Conservation (phyloP, 345 rosid genomes). For the Eutrema heterophyllum region DNA sequence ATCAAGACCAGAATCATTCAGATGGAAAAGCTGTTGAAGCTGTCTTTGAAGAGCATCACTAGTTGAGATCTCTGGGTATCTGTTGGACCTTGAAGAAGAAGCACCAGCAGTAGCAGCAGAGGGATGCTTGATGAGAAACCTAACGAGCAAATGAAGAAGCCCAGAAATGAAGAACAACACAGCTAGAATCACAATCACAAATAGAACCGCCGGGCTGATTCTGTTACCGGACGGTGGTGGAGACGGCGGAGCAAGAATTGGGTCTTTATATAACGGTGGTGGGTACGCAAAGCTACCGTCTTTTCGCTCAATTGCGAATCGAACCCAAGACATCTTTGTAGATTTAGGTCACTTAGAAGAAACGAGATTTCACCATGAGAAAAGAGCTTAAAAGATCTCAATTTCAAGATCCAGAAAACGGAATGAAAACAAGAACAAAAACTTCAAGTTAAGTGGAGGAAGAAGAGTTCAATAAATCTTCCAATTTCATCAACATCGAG, state of each 20-base stretch:
- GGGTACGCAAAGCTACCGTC: constrained; percentile 51
- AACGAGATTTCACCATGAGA: not conserved
- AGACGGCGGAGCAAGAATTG: constrained; percentile 36
- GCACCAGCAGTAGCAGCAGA: constrained; percentile 45
- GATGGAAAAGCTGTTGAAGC: constrained; percentile 83
- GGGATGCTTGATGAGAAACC: constrained; percentile 73
- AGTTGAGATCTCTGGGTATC: constrained; percentile 62
- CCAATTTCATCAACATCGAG: constrained; percentile 20
- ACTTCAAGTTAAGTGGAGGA: constrained; percentile 22
- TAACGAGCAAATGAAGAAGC: constrained; percentile 75
- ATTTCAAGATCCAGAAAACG: constrained; percentile 15
- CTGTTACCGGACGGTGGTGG: constrained; percentile 45
- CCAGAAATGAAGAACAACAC: constrained; percentile 81
- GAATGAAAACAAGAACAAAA: not conserved
- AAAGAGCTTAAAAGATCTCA: not conserved
- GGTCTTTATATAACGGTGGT: constrained; percentile 47
- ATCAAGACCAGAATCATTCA: constrained; percentile 86
- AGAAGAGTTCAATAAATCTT: not conserved
- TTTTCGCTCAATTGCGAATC: constrained; percentile 44
- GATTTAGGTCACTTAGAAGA: not conserved
- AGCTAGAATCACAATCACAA: constrained; percentile 69
- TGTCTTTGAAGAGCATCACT: constrained; percentile 84
- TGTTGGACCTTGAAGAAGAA: constrained; percentile 52
- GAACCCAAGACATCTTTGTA: constrained; percentile 51
- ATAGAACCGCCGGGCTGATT: constrained; percentile 81